Evolutionary conservation across 306 rosid species (phyloP), one percentile per base, ranked within the genome.

Genomic region (Fragaria vesca): DNA sequence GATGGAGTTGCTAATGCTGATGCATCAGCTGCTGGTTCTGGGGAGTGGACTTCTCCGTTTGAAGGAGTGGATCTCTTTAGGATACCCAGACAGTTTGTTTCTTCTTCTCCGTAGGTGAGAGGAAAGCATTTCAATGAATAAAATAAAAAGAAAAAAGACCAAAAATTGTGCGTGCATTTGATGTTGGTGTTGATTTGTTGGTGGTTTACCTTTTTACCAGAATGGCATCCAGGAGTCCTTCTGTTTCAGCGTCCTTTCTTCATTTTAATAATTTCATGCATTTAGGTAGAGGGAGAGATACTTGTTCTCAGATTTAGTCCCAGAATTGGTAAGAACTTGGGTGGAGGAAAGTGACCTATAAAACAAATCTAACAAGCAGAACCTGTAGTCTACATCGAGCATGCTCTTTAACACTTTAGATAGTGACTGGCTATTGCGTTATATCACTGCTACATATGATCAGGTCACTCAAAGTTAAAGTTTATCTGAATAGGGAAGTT

Each of bases 61-160:
- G 98, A 93, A 90, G 99, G 95, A 84, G 95, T 91, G 77, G 99
- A 93, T 90, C 90, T 96, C 77, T 96, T 96, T 84, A 91, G 94
- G 81, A 86, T 89, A 85, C 91, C 99, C 38, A 91, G 99, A 87
- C 94, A 90, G 96, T 91, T 86, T 93, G 99, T 96, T 84, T 96
- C 92, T 85, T 93, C 98, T 74, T 83, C 97, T 79, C 97, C 84
- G 76, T 93, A 86, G 86, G 81, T 71, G 84, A 50, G 88, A 72
- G 85, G 79, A 76, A 83, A 83, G 84, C 78, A 80, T 76, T 70
- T 82, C 76, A 80, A 89, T 80, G 82, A 87, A 92, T 87, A 89
- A 92, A 80, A 81, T 74, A 54, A 86, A 58, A 60, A 74, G 63
- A 74, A 45, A 82, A 61, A 68, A 50, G 42, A 85, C 83, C 32